These are phyloP conservation scores for Stenogyne calaminthoides DNA, from an alignment of 305 asterid species.

Conservation along the genomic window DNA sequence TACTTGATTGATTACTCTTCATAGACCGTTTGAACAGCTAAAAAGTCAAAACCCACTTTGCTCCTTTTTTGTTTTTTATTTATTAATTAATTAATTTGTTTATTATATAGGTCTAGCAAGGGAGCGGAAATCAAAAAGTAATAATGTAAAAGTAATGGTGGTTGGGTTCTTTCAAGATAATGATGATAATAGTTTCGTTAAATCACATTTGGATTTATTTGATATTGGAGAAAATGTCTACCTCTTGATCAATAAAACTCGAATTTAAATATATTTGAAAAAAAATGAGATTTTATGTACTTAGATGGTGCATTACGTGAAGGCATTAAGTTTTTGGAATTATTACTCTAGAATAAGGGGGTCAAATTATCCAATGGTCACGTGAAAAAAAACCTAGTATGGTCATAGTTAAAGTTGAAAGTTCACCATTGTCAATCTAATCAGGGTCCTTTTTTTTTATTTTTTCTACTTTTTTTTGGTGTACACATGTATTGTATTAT, in stretches of 20 bases:
- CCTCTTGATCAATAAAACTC: too few relatives aligned
- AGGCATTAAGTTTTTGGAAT: background rate
- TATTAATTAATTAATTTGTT: too few relatives aligned
- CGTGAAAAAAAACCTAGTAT: conserved; percentile 25
- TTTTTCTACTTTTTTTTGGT: background rate
- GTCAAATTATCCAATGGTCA: background rate
- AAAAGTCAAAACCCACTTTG: conserved; percentile 37
- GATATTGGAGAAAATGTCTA: too few relatives aligned
- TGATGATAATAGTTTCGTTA: background rate
- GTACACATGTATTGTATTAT: too few relatives aligned
- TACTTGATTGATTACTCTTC: conserved; percentile 26
- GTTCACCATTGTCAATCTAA: conserved; percentile 16
- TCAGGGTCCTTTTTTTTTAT: background rate
- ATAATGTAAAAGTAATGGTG: too few relatives aligned
- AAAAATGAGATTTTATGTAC: background rate
- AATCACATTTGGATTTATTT: background rate
- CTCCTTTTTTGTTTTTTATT: conserved; percentile 10
- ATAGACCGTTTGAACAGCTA: conserved; percentile 39
- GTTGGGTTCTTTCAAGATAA: too few relatives aligned
- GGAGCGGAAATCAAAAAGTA: conserved; percentile 7
- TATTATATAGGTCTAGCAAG: conserved; percentile 14
- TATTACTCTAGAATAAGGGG: background rate
- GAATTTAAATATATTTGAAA: background rate
- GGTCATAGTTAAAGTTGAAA: conserved; percentile 16
- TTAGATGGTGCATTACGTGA: background rate